phyloP scores from a whole-genome alignment of 805 yeast genomes.

The Metschnikowia koreensis region DNA sequence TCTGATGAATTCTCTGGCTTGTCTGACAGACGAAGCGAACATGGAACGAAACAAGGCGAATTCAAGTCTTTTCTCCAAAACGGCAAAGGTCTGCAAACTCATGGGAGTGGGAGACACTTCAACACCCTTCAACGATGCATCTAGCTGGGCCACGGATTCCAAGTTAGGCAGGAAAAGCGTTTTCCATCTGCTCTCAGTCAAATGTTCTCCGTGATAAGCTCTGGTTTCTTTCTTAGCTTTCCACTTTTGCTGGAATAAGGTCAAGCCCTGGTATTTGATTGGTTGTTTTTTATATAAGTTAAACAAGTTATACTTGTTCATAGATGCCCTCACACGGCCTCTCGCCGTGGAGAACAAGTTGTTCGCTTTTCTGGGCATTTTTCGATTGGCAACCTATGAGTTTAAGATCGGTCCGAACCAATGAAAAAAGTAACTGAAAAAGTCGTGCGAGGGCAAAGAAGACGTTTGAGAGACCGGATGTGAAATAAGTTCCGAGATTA shows the following conservation, averaged over 20 bases:
- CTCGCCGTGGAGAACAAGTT: conserved; percentile 57
- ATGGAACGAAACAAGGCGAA: conserved; percentile 86
- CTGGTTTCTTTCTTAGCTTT: conserved; percentile 86
- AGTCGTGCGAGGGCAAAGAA: conserved; percentile 16
- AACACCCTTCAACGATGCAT: conserved; percentile 68
- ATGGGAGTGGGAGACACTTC: conserved; percentile 67
- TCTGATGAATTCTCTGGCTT: conserved; percentile 84
- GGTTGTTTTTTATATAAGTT: conserved; percentile 75
- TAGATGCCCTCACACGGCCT: conserved; percentile 81
- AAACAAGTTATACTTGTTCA: conserved; percentile 89
- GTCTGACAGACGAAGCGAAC: conserved; percentile 92
- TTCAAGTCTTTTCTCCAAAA: conserved; percentile 84
- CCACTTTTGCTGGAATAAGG: conserved; percentile 93
- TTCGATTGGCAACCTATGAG: neutral
- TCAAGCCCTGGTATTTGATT: conserved; percentile 52
- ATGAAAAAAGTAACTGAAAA: conserved; percentile 10
- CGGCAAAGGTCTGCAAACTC: conserved; percentile 84
- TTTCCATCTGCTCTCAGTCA: conserved; percentile 83
- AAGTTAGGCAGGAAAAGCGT: conserved; percentile 64
- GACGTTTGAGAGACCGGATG: neutral
- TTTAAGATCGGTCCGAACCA: neutral
- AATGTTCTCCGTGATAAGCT: conserved; percentile 92
- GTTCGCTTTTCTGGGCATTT: conserved; percentile 63
- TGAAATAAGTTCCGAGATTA: neutral
- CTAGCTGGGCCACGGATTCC: conserved; percentile 85